Conservation (phyloP, 2,329 filamentous ascomycete genomes). For the Fusarium miscanthi region DNA sequence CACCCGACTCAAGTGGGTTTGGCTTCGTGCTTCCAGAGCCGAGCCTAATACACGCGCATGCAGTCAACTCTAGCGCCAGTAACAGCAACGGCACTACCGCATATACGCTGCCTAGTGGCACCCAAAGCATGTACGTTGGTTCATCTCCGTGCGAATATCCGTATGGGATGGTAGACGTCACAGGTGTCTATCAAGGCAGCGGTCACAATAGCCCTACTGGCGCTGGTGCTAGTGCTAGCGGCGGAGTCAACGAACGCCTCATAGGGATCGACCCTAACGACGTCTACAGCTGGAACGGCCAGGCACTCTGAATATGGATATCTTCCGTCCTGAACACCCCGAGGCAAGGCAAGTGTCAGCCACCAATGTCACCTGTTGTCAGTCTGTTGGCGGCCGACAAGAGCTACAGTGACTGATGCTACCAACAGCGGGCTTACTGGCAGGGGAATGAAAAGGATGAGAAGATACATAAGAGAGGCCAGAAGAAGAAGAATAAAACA, state of each 20-base stretch:
- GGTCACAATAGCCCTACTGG: constrained; percentile 11
- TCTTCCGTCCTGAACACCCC: constrained; percentile 2
- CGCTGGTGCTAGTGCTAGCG: constrained; percentile 4
- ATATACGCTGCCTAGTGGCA: constrained; percentile 33
- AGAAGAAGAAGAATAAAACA: not conserved
- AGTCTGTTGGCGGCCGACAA: constrained; percentile 14
- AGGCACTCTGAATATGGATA: constrained; percentile 28
- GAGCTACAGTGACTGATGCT: not conserved
- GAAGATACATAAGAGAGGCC: not conserved
- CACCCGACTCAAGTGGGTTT: constrained; percentile 36
- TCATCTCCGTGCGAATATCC: constrained; percentile 41
- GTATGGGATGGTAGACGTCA: constrained; percentile 43
- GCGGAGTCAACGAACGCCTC: constrained; percentile 37
- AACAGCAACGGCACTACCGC: constrained; percentile 23
- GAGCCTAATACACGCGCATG: constrained; percentile 31
- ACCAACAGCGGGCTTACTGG: not conserved
- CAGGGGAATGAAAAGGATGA: not conserved
- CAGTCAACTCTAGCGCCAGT: constrained; percentile 17
- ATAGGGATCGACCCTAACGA: constrained; percentile 28
- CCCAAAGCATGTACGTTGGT: constrained; percentile 35
- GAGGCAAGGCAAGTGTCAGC: not conserved
- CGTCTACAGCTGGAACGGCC: constrained; percentile 35
- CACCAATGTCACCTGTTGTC: constrained; percentile 26
- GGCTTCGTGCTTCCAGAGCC: constrained; percentile 37
- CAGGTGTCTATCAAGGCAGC: constrained; percentile 41